A percentile compares a stretch with the other conserved stretches of the same genome.
Evolutionary conservation across 202 grass and related monocot genomes (phyloP).

Genomic region (Brachypodium distachyon): DNA sequence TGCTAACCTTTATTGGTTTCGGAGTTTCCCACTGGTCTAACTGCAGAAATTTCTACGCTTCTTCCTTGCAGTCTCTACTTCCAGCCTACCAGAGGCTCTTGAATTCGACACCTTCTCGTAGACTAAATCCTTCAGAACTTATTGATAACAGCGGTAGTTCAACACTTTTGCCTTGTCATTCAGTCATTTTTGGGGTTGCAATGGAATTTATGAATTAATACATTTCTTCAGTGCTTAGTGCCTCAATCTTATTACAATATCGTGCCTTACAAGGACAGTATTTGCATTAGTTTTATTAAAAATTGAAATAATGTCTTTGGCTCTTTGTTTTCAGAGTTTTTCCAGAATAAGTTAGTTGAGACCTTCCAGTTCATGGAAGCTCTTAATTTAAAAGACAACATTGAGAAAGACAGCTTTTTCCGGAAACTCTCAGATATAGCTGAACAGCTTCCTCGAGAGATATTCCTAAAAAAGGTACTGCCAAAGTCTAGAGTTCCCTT

Average conservation of each 20-base stretch:
- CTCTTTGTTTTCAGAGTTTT: slow-evolving; percentile 84
- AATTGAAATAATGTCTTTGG: slow-evolving; percentile 16
- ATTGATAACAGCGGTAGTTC: slow-evolving; percentile 86
- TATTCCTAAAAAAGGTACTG: slow-evolving; percentile 91
- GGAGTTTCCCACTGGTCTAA: too few relatives aligned
- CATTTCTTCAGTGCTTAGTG: not conserved
- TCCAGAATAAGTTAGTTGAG: slow-evolving; percentile 95
- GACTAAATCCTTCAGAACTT: slow-evolving; percentile 98
- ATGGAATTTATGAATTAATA: too few relatives aligned
- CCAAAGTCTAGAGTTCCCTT: too few relatives aligned
- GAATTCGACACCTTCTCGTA: slow-evolving; percentile 85
- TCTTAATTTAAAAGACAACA: slow-evolving; percentile 94
- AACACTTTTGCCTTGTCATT: slow-evolving; percentile 1
- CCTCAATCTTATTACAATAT: too few relatives aligned
- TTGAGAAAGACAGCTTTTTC: slow-evolving; percentile 97
- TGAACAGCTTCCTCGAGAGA: slow-evolving; percentile 88
- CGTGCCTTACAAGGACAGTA: too few relatives aligned
- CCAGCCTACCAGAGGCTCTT: slow-evolving; percentile 99
- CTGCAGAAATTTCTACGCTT: slow-evolving; percentile 21
- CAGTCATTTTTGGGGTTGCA: not conserved
- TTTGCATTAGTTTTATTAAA: too few relatives aligned
- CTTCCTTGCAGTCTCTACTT: slow-evolving; percentile 73
- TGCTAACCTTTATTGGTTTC: too few relatives aligned
- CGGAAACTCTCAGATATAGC: slow-evolving; percentile 94
- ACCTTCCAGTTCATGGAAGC: slow-evolving; percentile 97